phyloP scores from a whole-genome alignment of 2,329 filamentous ascomycete genomes.

The Davidsoniella australis region DNA sequence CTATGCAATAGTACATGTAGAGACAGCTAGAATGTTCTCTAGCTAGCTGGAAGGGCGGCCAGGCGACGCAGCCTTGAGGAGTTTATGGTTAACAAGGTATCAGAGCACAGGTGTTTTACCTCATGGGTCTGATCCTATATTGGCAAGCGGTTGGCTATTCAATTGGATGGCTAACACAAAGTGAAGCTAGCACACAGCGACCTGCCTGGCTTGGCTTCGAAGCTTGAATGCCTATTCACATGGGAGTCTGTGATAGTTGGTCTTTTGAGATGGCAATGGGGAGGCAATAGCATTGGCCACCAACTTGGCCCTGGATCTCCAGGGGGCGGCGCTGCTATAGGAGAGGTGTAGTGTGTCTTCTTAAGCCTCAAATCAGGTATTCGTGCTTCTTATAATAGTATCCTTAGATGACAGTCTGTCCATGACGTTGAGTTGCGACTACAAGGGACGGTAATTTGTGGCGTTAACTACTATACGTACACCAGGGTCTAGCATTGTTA shows the following conservation, averaged over 20 bases:
- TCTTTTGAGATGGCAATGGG: too few species aligned
- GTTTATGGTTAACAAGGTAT: conserved; percentile 4
- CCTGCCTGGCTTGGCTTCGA: too few species aligned
- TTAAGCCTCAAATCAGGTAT: background rate
- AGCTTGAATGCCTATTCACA: too few species aligned
- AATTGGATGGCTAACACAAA: too few species aligned
- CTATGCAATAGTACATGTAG: too few species aligned
- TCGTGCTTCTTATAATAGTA: background rate
- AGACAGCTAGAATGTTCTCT: conserved; percentile 5
- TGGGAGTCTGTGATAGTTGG: too few species aligned
- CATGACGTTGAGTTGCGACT: conserved; percentile 4
- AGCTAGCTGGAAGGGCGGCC: background rate
- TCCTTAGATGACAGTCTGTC: background rate
- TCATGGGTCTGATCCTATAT: background rate
- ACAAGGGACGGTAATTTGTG: conserved; percentile 4
- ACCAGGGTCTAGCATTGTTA: too few species aligned
- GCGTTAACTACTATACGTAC: background rate
- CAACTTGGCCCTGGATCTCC: too few species aligned
- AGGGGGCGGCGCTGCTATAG: too few species aligned
- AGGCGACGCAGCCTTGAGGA: conserved; percentile 1
- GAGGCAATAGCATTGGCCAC: too few species aligned
- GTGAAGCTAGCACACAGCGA: too few species aligned
- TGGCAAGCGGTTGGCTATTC: background rate
- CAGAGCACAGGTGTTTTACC: conserved; percentile 5
- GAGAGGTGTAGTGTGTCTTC: background rate